phyloP scores from a whole-genome alignment of 2,329 filamentous ascomycete genomes.

The Monosporascus sp. region DNA sequence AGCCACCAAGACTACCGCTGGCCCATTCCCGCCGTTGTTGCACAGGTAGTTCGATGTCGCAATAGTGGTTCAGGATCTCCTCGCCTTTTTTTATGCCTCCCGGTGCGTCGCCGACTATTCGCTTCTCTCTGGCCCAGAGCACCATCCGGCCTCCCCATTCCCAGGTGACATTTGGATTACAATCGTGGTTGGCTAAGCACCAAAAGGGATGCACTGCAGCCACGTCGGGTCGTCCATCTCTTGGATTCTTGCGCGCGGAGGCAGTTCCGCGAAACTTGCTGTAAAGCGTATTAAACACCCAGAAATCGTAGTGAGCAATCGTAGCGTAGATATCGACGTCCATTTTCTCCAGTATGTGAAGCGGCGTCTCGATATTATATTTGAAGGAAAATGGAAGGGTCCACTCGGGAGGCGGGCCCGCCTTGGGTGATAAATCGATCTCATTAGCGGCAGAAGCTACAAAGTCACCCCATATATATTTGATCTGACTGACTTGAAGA shows the following conservation, averaged over 20 bases:
- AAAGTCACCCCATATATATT: slow-evolving; percentile 67
- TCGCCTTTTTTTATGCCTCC: slow-evolving; percentile 70
- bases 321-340: slow-evolving; percentile 68
- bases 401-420: slow-evolving; percentile 54
- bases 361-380: slow-evolving; percentile 66
- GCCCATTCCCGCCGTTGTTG: slow-evolving; percentile 85
- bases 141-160: slow-evolving; percentile 81
- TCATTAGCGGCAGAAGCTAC: slow-evolving; percentile 46
- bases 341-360: slow-evolving; percentile 80
- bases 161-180: slow-evolving; percentile 91
- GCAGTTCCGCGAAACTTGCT: slow-evolving; percentile 91
- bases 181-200: slow-evolving; percentile 95
- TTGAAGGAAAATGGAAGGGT: slow-evolving; percentile 75
- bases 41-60: slow-evolving; percentile 74
- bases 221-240: slow-evolving; percentile 80
- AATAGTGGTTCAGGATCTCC: slow-evolving; percentile 92
- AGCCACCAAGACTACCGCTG: slow-evolving; percentile 76
- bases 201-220: slow-evolving; percentile 92
- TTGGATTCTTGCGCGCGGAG: slow-evolving; percentile 71
- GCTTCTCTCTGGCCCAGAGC: slow-evolving; percentile 56
- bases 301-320: slow-evolving; percentile 59
- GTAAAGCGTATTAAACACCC: slow-evolving; percentile 88
- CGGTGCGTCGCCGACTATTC: slow-evolving; percentile 43
- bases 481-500: slow-evolving; percentile 57
- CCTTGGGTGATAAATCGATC: slow-evolving; percentile 46